phyloP scores from a whole-genome alignment of 805 yeast genomes.

The Yarrowia sp. region DNA sequence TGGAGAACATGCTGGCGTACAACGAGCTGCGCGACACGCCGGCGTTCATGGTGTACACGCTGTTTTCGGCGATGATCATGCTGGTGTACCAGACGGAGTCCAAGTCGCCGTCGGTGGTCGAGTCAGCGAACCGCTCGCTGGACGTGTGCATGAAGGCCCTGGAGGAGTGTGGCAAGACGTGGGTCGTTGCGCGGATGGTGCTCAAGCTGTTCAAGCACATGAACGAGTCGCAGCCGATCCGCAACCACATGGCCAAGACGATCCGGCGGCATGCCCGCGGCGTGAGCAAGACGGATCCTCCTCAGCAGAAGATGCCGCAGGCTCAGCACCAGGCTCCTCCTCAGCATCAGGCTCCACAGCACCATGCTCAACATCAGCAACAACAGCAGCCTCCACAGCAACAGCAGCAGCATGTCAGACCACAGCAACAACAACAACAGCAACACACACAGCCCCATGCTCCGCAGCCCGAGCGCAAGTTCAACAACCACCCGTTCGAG shows the following conservation, averaged over 20 bases:
- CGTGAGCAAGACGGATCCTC: background rate
- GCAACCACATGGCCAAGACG: conserved; percentile 26
- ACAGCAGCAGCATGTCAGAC: background rate
- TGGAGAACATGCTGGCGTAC: conserved; percentile 52
- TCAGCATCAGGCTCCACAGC: conserved; percentile 2
- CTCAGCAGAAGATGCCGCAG: conserved; percentile 4
- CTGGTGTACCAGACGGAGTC: conserved; percentile 65
- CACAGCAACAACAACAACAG: background rate
- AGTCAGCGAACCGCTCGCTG: conserved; percentile 42
- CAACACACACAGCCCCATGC: background rate
- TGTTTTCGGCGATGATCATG: conserved; percentile 65
- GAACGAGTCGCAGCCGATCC: conserved; percentile 30
- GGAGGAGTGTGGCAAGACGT: conserved; percentile 48
- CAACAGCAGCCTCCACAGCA: background rate
- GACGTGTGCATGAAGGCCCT: conserved; percentile 41
- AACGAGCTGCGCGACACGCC: conserved; percentile 54
- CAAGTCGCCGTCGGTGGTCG: conserved; percentile 39
- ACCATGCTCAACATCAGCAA: background rate
- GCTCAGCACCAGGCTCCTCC: background rate
- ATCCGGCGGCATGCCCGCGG: background rate
- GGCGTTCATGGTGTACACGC: conserved; percentile 56
- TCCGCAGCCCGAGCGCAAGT: conserved; percentile 7
- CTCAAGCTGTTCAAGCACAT: conserved; percentile 50
- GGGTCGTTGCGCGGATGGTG: conserved; percentile 53
- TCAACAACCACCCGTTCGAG: conserved; percentile 1